Evolutionary conservation across 208 protist genomes (phyloP).

Genomic region (Herpetomonas tarakana): DNA sequence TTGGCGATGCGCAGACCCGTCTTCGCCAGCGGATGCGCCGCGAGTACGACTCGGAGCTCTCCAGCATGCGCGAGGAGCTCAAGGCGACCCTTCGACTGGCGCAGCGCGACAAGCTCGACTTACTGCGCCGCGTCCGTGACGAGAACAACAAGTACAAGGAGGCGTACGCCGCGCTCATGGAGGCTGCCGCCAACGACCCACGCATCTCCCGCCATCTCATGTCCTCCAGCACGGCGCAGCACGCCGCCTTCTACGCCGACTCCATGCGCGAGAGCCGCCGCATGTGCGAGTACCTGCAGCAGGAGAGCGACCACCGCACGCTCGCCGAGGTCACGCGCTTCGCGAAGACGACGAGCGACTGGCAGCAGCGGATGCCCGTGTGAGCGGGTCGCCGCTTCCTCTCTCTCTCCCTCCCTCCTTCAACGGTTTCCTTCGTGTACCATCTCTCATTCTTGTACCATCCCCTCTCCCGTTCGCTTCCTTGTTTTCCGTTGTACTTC

Average conservation of each 20-base stretch:
- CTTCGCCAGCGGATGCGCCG: constrained; percentile 65
- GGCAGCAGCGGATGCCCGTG: constrained; percentile 67
- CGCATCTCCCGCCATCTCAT: constrained; percentile 63
- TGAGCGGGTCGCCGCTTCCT: too few species aligned
- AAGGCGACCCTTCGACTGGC: constrained; percentile 25
- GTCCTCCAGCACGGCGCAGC: constrained; percentile 55
- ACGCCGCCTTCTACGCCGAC: constrained; percentile 63
- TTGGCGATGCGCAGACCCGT: constrained; percentile 62
- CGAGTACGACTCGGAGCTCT: constrained; percentile 48
- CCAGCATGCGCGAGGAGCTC: constrained; percentile 42
- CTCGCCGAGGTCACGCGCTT: constrained; percentile 64
- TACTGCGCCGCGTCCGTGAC: constrained; percentile 56
- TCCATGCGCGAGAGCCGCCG: constrained; percentile 63
- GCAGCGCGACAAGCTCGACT: constrained; percentile 36
- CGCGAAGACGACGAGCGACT: constrained; percentile 61
- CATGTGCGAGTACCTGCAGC: constrained; percentile 62
- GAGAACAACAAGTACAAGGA: constrained; percentile 75
- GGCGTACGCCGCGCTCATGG: constrained; percentile 73
- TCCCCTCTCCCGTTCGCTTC: too few species aligned
- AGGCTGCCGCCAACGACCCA: constrained; percentile 57
- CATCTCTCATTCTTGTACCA: too few species aligned
- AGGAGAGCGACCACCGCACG: constrained; percentile 52
- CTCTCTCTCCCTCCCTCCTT: too few species aligned
- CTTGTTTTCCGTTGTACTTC: too few species aligned
- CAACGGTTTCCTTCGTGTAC: too few species aligned